Conservation (phyloP, 1,284 basidiomycete species). For the Tilletia indica region DNA sequence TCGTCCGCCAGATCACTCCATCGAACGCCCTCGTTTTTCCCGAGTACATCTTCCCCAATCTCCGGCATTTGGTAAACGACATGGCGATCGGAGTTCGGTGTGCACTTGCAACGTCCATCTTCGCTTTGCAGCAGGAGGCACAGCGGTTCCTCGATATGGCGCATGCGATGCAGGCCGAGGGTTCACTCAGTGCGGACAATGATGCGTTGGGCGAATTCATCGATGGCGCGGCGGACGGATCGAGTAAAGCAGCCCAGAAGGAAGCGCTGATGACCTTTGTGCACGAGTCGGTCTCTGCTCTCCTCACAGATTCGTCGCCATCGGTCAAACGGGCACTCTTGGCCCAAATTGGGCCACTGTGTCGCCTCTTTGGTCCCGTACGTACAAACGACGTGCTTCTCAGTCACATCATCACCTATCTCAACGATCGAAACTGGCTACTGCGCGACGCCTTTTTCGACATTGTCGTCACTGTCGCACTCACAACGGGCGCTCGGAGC, state of each 20-base stretch:
- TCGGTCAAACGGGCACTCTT: conserved; percentile 64
- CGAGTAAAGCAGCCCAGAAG: conserved; percentile 37
- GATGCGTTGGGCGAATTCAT: conserved; percentile 67
- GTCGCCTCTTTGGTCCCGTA: conserved; percentile 86
- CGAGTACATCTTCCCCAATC: conserved; percentile 91
- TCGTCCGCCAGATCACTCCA: conserved; percentile 81
- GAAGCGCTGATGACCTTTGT: conserved; percentile 80
- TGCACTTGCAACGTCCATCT: conserved; percentile 82
- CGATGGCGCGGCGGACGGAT: conserved; percentile 34
- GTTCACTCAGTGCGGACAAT: conserved; percentile 68
- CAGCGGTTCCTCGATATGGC: conserved; percentile 85
- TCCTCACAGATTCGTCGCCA: conserved; percentile 62
- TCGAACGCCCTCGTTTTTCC: conserved; percentile 82
- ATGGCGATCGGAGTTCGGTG: conserved; percentile 82
- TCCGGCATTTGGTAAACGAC: conserved; percentile 77
- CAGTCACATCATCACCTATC: conserved; percentile 96
- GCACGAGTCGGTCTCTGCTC: conserved; percentile 80
- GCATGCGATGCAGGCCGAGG: conserved; percentile 80
- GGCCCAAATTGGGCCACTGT: conserved; percentile 78
- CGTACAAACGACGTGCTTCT: conserved; percentile 91
- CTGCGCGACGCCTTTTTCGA: conserved; percentile 90
- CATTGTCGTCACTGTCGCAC: conserved; percentile 86
- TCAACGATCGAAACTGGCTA: conserved; percentile 90
- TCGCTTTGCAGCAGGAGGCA: conserved; percentile 77
- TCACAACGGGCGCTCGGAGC: conserved; percentile 53